Base-by-base conservation (phyloP, 169 alveolate species). In the Plasmodium ovale region DNA sequence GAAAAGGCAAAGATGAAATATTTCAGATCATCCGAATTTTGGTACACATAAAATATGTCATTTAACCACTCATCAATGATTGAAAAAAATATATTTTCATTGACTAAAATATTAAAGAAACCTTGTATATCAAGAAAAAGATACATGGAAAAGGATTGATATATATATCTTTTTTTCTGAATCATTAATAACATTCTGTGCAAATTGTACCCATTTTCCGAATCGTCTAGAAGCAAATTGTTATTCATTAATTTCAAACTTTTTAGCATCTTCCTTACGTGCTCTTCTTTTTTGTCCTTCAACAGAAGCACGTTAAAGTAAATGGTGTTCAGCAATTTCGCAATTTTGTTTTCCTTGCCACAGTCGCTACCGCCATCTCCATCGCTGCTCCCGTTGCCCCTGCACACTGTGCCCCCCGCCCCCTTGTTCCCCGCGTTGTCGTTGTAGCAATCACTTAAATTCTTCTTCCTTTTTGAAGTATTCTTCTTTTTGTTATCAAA, bases 61-160 rank as follows among this genome's bases (percentile, higher is more conserved):
- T 77, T 77, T 77, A 77, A 5, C 88, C 88, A 77, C 9, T 49
- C 88, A 77, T 77, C 88, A 53, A 77, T 77, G 14, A 77, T 64
- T 25, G 67, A 60, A 4, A 25, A 51, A 29, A 60, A 42, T 42
- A 39, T 7, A 27, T 77, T 37, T 39, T 33, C 70, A 19, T 53
- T 23, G 16, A 77, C 65, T 53, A 77, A n/a, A 3, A 60, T 77
- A 39, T 44, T 9, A 53, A 77, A 77, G 29, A 77, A 77, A 44
- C 62, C 14, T n/a, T 77, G 54, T 77, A 77, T 62, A 42, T 77
- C 88, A 16, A 77, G 7, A 77, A 27, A 77, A 21, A 77, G 19
- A 67, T 77, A 77, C 70, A 77, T 53, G 62, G 88, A 59, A 35
- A 77, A 67, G 1, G 88, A 77, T 27, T 77, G 88, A 77, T 77